Percentiles rank a stretch among this genome's conserved stretches.
Conservation (phyloP, 345 rosid genomes). For the Corymbia maculata region DNA sequence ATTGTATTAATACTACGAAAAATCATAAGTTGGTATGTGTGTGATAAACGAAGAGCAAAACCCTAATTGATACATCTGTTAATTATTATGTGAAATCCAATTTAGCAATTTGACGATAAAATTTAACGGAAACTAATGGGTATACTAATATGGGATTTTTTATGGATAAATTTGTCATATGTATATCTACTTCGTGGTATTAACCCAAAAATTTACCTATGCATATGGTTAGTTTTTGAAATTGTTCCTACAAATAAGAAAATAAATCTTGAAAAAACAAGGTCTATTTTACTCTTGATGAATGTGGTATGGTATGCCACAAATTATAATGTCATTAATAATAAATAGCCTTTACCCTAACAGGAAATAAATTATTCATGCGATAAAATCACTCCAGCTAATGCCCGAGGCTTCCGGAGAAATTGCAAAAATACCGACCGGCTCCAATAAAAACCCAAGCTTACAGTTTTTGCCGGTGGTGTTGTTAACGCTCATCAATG, state of each 20-base stretch:
- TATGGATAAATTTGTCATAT: too few species aligned
- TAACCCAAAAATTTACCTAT: too few species aligned
- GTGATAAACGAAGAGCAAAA: too few species aligned
- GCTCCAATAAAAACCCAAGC: background rate
- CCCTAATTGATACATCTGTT: too few species aligned
- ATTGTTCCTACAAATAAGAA: background rate
- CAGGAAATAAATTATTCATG: background rate
- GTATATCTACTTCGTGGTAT: too few species aligned
- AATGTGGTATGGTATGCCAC: background rate
- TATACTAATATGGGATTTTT: too few species aligned
- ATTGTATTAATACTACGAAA: too few species aligned
- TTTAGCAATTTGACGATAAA: too few species aligned
- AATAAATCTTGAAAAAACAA: background rate
- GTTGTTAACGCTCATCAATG: background rate
- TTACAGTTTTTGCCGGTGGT: background rate
- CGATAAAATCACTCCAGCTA: background rate
- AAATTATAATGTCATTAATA: background rate
- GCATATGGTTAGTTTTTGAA: background rate
- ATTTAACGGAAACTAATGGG: too few species aligned
- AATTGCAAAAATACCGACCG: background rate
- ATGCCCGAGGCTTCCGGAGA: background rate
- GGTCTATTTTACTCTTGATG: background rate
- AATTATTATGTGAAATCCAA: too few species aligned
- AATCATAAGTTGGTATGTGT: too few species aligned
- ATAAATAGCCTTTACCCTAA: background rate